Evolutionary conservation across 345 rosid species (phyloP), one percentile per base, ranked within the genome.

Genomic region (Hirschfeldia incana): DNA sequence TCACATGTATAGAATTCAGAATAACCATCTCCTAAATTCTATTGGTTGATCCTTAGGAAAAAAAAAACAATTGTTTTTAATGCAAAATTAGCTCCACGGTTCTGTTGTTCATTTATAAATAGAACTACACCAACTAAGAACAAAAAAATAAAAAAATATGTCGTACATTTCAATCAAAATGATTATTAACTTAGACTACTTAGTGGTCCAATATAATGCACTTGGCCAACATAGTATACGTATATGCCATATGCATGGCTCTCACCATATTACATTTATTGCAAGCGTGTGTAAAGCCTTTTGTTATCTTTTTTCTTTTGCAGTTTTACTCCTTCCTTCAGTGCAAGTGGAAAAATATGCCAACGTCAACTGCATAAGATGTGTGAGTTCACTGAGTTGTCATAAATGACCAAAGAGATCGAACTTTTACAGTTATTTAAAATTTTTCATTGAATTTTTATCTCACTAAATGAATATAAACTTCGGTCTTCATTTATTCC

Each of bases 261-360:
- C 53, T 34, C 61, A 34, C 65, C 62, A 65, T 55, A 4, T 75
- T 37, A 66, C 78, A 65, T 76, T 68, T 67, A 76, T 68, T 42
- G 68, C 79, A 68, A 76, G 34, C 68, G 67, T 68, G 74, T 76
- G 79, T 30, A 67, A 34, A 67, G 59, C 49, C 60, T 44, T 68
- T 42, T 76, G 68, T 67, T 42, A 44, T 68, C 60, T 53, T 53
- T n/a, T 51, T 51, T n/a, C n/a, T n/a, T n/a, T n/a, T n/a, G 57
- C 57, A 49, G 17, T 49, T 49, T n/a, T 17, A 49, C 57, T 49
- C 17, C 59, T 67, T 59, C 46, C 74, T 76, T 68, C 60, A 67
- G 44, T 59, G 61, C 60, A 68, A 76, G 79, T 76, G 79, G 79
- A 32, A 76, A 55, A 51, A 8, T 44, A 32, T 65, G 17, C 65